phyloP scores from a whole-genome alignment of 2,329 filamentous ascomycete genomes.

The Cladosporium sp. region DNA sequence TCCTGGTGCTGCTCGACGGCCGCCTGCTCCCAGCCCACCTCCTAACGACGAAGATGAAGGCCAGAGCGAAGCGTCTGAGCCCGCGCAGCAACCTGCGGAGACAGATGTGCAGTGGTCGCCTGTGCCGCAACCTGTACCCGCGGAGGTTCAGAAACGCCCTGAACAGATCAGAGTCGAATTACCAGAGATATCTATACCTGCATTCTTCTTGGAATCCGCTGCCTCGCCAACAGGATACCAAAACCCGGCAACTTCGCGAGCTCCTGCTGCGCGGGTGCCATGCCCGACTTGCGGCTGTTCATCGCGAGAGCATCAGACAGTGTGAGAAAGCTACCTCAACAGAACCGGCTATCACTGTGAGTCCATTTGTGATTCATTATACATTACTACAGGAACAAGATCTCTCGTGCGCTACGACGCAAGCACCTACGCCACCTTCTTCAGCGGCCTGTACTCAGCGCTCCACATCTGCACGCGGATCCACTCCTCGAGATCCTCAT shows the following conservation, averaged over 20 bases:
- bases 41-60: background rate
- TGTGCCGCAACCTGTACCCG: background rate
- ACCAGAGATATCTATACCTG: background rate
- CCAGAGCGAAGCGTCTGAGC: too few species aligned
- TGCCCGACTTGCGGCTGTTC: background rate
- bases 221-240: background rate
- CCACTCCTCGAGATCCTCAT: constrained; percentile 59
- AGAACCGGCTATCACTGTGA: background rate
- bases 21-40: too few species aligned
- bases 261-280: background rate
- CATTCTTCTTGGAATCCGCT: background rate
- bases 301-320: background rate
- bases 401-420: too few species aligned
- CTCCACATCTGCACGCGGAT: constrained; percentile 78
- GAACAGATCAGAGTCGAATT: background rate
- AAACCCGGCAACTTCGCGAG: background rate
- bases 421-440: constrained; percentile 43
- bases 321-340: background rate
- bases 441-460: constrained; percentile 62
- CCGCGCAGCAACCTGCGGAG: background rate
- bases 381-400: background rate
- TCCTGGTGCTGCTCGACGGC: background rate
- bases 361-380: background rate
- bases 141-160: background rate
- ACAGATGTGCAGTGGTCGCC: background rate